Base-by-base conservation (phyloP, 106 monocot species). In the Chionographis japonica region DNA sequence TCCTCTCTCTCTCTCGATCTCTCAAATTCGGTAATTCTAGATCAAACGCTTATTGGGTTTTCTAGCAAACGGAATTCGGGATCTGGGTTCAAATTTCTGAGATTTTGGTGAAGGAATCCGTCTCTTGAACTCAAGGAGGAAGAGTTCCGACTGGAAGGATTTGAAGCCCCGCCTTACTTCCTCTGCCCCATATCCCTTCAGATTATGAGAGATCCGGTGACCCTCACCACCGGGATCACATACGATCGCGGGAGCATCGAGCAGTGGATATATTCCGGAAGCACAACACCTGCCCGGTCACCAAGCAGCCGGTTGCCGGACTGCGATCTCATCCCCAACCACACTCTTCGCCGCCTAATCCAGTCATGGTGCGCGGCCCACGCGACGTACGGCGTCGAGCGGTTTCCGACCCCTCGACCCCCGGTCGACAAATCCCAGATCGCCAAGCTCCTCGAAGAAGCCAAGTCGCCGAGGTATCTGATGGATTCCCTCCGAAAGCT, bases 151-250 rank as follows among this genome's bases (percentile, higher is more conserved):
- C n/a, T 61, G 66, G 75, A 72, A 41, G 52, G 19, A 57, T 52
- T 80, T 4, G 91, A 91, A 15, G 68, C 86, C 43, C 94, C 88
- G 0, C 40, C 67, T 4, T 83, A 85, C 61, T 94, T 88, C 68
- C 62, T 87, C 3, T 94, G 94, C 62, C 94, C 94, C 2, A 94
- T 94, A 12, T 90, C 90, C 7, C 76, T 83, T 10, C 73, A 94
- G 50, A 73, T 86, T 19, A 95, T 95, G 94, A 66, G 62, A 56
- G 90, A 95, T 52, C 94, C 94, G 15, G 94, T 95, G 12, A 91
- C 84, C n/a, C 67, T 85, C 38, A 37, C 86, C 51, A 91, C 88
- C 66, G 91, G 94, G 49, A 84, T 95, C 73, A 88, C 91, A 68
- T 95, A 88, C 81, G 94, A 94, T 18, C 84, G 90, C 38, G 65